Conservation (phyloP, 768 basidiomycete genomes). For the Rhodotorula diobovata region DNA sequence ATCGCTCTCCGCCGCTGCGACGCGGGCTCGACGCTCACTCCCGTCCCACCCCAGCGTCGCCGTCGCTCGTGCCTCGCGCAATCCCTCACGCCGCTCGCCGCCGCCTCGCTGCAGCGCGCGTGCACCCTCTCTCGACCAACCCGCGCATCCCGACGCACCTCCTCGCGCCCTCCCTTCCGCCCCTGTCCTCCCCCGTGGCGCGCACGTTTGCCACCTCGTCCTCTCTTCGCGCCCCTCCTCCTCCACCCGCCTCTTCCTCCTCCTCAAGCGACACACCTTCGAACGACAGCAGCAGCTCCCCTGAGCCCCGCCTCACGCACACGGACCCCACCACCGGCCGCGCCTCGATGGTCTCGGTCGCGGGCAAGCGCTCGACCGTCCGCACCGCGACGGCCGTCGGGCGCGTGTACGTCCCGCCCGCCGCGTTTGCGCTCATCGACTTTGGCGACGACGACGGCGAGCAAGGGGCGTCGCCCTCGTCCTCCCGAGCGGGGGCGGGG, state of each 20-base stretch:
- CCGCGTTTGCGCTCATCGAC: slow-evolving; percentile 64
- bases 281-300: neutral
- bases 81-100: neutral
- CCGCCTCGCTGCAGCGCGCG: neutral
- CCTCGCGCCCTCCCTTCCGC: neutral
- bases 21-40: too few species aligned
- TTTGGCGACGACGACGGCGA: neutral
- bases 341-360: slow-evolving; percentile 78
- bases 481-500: neutral
- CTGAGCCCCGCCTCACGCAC: slow-evolving; percentile 57
- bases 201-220: neutral
- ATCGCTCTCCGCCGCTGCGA: neutral
- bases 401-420: slow-evolving; percentile 61
- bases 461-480: too few species aligned
- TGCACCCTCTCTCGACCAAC: too few species aligned
- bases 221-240: neutral
- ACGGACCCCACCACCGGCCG: slow-evolving; percentile 62
- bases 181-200: too few species aligned
- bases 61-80: too few species aligned
- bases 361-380: slow-evolving; percentile 58
- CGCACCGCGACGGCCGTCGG: slow-evolving; percentile 73
- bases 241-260: neutral
- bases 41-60: too few species aligned
- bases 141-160: neutral
- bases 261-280: neutral